phyloP scores from a whole-genome alignment of 2,329 filamentous ascomycete genomes.

The Colletotrichum sublineola region DNA sequence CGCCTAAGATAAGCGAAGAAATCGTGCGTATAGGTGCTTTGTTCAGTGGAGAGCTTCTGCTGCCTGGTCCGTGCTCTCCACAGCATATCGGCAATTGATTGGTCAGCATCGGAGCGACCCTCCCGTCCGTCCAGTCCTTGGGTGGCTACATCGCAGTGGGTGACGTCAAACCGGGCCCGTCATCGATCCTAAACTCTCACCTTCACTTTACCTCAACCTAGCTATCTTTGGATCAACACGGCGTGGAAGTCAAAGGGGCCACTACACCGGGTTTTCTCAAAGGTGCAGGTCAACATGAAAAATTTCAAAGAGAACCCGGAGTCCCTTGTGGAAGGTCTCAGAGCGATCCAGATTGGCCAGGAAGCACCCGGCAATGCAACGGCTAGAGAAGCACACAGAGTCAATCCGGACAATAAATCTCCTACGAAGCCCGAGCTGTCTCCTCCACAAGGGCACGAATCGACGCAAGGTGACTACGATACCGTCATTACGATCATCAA shows the following conservation, averaged over 20 bases:
- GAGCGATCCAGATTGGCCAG: background rate
- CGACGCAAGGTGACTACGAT: background rate
- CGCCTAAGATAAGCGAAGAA: background rate
- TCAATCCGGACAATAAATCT: background rate
- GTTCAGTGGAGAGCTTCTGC: background rate
- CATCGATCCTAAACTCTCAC: conserved; percentile 3
- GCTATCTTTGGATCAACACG: background rate
- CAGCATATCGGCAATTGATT: background rate
- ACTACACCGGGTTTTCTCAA: background rate
- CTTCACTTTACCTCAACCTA: background rate
- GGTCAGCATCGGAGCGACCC: background rate
- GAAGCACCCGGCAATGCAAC: background rate
- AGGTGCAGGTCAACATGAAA: background rate
- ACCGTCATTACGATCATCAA: conserved; percentile 12
- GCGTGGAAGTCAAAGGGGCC: background rate
- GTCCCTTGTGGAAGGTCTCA: background rate
- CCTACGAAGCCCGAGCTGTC: background rate
- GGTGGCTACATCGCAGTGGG: background rate
- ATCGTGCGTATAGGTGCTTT: background rate
- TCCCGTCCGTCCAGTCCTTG: background rate
- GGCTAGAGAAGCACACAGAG: background rate
- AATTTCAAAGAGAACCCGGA: background rate
- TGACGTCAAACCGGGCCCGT: background rate
- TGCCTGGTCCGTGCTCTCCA: background rate
- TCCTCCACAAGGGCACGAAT: background rate